Evolutionary conservation across 129 eudicot genomes (phyloP), one percentile per base, ranked within the genome.

Genomic region (Logfia minima): DNA sequence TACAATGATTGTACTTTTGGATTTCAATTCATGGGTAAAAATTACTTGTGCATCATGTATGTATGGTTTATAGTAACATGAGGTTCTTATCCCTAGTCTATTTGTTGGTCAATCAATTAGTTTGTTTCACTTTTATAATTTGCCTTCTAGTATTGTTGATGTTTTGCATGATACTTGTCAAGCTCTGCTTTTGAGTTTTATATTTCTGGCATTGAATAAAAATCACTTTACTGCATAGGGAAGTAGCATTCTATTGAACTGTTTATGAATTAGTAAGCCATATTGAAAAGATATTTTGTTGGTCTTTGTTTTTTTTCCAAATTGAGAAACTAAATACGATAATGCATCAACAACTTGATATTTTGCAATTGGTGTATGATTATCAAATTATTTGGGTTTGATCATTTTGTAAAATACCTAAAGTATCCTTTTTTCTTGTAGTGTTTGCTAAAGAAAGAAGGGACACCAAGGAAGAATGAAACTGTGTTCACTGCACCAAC

Each of bases 401-500:
- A 61, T 18, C 60, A 41, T 78, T 63, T 41, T 45, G 55, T 69
- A 70, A 60, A 29, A 70, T 41, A 43, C 71, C 77, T 70, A 14
- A 78, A 31, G 5, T 70, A 31, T 52, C 66, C 71, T 70, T 70
- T 74, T 71, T 63, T 19, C 26, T 8, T 83, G 76, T 81, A 88
- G 94, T 83, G 63, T 48, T 77, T 85, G 79, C 92, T 81, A 19
- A 91, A 85, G 83, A 84, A 80, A 87, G 97, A 85, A 75, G 95
- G 97, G 8, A 84, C 92, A 13, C 90, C 90, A 6, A 87, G 56
- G 83, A 91, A 88, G 85, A 89, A 82, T 16, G 90, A 85, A 74
- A 79, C 83, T 26, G 39, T 89, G 68, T 91, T 91, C 82, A 91
- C 86, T 16, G 85, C 97, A 48, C 92, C 97, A 71, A 91, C 97